Base-by-base conservation (phyloP, 2,329 filamentous ascomycete species). In the Ophiostoma montium region DNA sequence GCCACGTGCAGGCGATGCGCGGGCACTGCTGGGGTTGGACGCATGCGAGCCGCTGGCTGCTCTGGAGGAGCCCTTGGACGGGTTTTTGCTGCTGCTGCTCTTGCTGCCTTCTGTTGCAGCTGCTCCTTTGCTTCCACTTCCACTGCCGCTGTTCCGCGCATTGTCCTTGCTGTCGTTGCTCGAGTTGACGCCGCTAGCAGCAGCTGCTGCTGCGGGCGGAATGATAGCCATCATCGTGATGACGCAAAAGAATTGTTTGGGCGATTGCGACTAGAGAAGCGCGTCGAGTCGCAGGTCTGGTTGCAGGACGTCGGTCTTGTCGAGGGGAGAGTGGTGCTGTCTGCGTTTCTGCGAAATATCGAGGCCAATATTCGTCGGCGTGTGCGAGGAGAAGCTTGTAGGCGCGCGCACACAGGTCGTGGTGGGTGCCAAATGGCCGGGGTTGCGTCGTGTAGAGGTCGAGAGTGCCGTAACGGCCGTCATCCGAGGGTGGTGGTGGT, bases 1-100 rank as follows among this genome's bases (percentile, higher is more conserved):
- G 47, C 65, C 65, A 39, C 68, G 62, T 41, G 71, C 65, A 15
- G 74, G 74, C 32, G 74, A 77, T 44, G 64, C 72, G 62, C 74
- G 69, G 46, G 72, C 67, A 60, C 70, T 75, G 59, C 69, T 75
- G 51, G 65, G 36, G 35, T 35, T 48, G 5, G 50, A 31, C 3
- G 50, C 65, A 63, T 70, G 70, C 53, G 67, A 63, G 58, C 69
- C 46, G 2, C 36, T 45, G 3, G 49, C 41, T 1, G 43, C 15
- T n/a, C 54, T 18, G 11, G 72, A 44, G 44, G 62, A 63, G 44
- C 60, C 59, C 55, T 61, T 57, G 21, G 58, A 52, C 21, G 50
- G 18, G 60, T 65, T 47, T n/a, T 47, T 53, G 2, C 19, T 27
- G 23, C 45, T 46, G 36, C 21, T 32, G 1, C 38, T 3, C 36